Evolutionary conservation across 257 asterid species (phyloP).

Genomic region (Capsicum baccatum): DNA sequence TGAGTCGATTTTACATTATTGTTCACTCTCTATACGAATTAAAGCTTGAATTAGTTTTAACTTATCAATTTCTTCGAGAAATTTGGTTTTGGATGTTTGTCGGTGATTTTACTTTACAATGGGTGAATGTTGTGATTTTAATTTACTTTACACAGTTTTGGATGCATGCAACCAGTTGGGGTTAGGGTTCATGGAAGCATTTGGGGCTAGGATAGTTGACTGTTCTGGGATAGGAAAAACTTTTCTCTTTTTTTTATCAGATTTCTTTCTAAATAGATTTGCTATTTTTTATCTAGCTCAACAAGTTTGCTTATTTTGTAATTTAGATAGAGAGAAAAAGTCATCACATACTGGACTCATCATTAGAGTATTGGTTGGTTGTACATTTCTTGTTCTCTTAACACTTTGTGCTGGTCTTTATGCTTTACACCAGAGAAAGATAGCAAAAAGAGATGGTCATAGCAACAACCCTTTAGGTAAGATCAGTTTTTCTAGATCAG

Average conservation of each 20-base stretch:
- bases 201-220: too few species aligned
- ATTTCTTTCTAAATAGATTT: neutral
- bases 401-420: constrained; percentile 56
- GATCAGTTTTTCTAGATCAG: constrained; percentile 33
- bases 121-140: too few species aligned
- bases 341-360: constrained; percentile 60
- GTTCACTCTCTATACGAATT: too few species aligned
- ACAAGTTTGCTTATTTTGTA: constrained; percentile 13
- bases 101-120: too few species aligned
- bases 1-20: too few species aligned
- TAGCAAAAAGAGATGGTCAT: constrained; percentile 47
- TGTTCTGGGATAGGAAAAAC: neutral
- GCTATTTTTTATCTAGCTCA: neutral
- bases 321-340: constrained; percentile 52
- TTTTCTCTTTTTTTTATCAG: neutral
- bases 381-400: constrained; percentile 52
- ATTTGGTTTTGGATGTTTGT: too few species aligned
- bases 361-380: constrained; percentile 66
- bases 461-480: constrained; percentile 78
- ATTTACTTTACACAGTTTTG: too few species aligned
- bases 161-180: too few species aligned
- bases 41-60: too few species aligned
- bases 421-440: constrained; percentile 60
- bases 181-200: too few species aligned
- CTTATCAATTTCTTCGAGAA: too few species aligned